These are phyloP conservation scores for Globisporangium iwayamae DNA, from an alignment of 352 stramenopile species.

Conservation along the genomic window DNA sequence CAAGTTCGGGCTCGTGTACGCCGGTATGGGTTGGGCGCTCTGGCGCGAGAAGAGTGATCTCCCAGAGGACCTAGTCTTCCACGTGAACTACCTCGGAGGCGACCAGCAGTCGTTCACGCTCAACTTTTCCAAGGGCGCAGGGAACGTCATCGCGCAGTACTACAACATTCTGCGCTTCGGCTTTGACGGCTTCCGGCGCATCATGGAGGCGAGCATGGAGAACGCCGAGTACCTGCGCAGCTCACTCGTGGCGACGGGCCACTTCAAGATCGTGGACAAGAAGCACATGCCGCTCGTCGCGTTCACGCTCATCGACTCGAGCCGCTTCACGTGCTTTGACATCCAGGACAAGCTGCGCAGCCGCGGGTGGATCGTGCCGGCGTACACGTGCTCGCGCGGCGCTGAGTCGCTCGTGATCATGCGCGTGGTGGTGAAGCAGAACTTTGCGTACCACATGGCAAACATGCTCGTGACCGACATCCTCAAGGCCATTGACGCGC, in stretches of 20 bases:
- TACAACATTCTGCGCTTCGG: slow-evolving; percentile 93
- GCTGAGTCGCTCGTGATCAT: slow-evolving; percentile 87
- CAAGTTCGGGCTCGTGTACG: slow-evolving; percentile 93
- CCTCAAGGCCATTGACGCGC: slow-evolving; percentile 72
- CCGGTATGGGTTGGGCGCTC: slow-evolving; percentile 91
- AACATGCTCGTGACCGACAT: slow-evolving; percentile 89
- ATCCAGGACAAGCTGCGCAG: slow-evolving; percentile 88
- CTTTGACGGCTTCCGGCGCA: slow-evolving; percentile 83
- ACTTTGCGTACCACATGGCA: slow-evolving; percentile 85
- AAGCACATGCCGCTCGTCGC: slow-evolving; percentile 89
- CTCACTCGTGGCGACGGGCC: slow-evolving; percentile 68
- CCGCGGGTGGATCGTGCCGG: slow-evolving; percentile 87
- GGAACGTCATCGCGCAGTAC: slow-evolving; percentile 89
- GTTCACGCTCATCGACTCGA: slow-evolving; percentile 80
- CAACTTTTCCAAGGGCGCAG: slow-evolving; percentile 91
- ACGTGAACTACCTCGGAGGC: slow-evolving; percentile 91
- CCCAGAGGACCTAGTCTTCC: slow-evolving; percentile 86
- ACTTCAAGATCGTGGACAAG: slow-evolving; percentile 89
- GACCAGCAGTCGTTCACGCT: slow-evolving; percentile 91
- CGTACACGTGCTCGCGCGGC: slow-evolving; percentile 84
- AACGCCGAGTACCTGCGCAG: slow-evolving; percentile 78
- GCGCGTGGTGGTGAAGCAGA: slow-evolving; percentile 90
- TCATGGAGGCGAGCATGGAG: slow-evolving; percentile 89
- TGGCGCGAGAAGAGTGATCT: slow-evolving; percentile 84
- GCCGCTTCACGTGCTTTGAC: slow-evolving; percentile 85